Evolutionary conservation across 768 basidiomycete genomes (phyloP).

Genomic region (Lyophyllum shimeji): DNA sequence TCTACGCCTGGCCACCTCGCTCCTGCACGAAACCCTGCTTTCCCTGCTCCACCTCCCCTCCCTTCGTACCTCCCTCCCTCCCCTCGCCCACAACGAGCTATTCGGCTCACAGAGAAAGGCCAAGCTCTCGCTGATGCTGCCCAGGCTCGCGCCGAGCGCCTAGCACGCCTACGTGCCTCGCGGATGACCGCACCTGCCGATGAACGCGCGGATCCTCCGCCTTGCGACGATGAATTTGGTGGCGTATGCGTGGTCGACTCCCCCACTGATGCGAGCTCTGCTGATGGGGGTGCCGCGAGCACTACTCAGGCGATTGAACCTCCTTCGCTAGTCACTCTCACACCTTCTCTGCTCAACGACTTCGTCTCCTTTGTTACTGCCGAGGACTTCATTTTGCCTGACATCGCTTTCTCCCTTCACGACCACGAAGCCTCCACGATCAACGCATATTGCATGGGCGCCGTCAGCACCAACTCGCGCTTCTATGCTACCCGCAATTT

Average conservation of each 20-base stretch:
- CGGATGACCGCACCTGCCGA: not conserved
- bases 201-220: too few relatives aligned
- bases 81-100: not conserved
- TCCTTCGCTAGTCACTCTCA: not conserved
- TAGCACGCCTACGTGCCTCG: too few relatives aligned
- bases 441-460: not conserved
- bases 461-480: not conserved
- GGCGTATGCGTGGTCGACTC: too few relatives aligned
- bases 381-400: not conserved
- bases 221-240: too few relatives aligned
- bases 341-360: not conserved
- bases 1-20: not conserved
- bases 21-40: not conserved
- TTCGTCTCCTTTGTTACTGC: not conserved
- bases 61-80: not conserved
- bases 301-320: too few relatives aligned
- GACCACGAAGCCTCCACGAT: not conserved
- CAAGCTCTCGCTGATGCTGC: not conserved
- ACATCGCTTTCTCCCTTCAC: not conserved
- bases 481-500: not conserved
- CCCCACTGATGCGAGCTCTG: too few relatives aligned
- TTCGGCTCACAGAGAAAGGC: not conserved
- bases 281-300: too few relatives aligned
- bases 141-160: not conserved
- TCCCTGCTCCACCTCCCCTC: not conserved